A percentile compares a stretch with the other conserved stretches of the same genome.
phyloP scores from a whole-genome alignment of 345 rosid species.

The Eucalyptus lansdowneana region DNA sequence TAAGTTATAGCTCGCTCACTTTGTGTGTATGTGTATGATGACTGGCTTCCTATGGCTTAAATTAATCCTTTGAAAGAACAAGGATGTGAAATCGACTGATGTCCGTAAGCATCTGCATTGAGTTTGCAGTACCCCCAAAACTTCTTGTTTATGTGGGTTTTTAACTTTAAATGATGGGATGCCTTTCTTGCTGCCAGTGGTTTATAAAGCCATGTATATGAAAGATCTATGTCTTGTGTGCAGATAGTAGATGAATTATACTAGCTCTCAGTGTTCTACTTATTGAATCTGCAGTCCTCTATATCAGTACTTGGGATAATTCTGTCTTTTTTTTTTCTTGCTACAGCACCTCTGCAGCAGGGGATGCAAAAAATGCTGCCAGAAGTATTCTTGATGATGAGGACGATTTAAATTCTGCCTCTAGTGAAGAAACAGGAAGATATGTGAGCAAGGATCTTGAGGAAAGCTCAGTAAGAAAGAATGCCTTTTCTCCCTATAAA shows the following conservation, averaged over 20 bases:
- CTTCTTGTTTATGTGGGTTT: neutral
- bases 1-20: no score
- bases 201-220: neutral
- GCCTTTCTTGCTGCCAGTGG: neutral
- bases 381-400: conserved; percentile 44
- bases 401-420: conserved; percentile 65
- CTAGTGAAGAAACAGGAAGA: conserved; percentile 64
- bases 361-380: conserved; percentile 42
- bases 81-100: no score
- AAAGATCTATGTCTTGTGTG: neutral
- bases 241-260: neutral
- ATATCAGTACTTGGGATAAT: neutral
- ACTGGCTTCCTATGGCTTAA: no score
- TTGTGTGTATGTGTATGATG: no score
- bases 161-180: neutral
- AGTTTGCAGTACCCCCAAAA: neutral
- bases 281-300: neutral
- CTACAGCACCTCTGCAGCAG: conserved; percentile 45
- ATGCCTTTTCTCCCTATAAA: neutral
- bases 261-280: neutral
- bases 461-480: conserved; percentile 51
- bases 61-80: no score
- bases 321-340: neutral
- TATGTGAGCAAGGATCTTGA: conserved; percentile 29
- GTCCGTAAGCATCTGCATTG: no score